phyloP scores from a whole-genome alignment of 306 rosid species.

The Casuarina glauca region DNA sequence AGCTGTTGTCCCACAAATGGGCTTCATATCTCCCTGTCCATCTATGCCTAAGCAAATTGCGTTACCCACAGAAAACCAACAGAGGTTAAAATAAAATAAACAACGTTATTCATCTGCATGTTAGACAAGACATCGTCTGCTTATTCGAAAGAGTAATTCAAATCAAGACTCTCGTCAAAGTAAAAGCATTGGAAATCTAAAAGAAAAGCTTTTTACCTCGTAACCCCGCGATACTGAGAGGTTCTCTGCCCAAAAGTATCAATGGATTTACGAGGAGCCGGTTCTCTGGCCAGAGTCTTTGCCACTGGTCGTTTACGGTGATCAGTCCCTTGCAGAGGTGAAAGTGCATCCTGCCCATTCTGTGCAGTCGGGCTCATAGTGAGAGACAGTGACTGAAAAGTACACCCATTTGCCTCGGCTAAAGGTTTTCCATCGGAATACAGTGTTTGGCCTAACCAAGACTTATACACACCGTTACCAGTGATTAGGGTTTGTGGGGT shows the following conservation, averaged over 20 bases:
- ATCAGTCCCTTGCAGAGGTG: conserved; percentile 42
- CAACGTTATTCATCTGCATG: too few species aligned
- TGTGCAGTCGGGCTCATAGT: conserved; percentile 69
- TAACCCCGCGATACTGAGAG: conserved; percentile 95
- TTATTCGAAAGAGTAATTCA: background rate
- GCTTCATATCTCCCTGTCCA: conserved; percentile 99
- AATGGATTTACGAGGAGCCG: conserved; percentile 83
- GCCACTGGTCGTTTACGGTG: conserved; percentile 57
- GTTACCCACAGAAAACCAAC: background rate
- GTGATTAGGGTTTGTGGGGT: conserved; percentile 47
- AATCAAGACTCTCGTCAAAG: background rate
- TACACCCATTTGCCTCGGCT: conserved; percentile 44
- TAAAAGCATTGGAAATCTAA: background rate
- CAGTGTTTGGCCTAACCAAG: conserved; percentile 70
- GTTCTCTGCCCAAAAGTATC: conserved; percentile 98
- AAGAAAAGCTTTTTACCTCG: conserved; percentile 49
- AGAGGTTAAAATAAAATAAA: background rate
- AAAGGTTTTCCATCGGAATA: conserved; percentile 45
- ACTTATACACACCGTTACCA: conserved; percentile 51
- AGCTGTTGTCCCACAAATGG: conserved; percentile 98
- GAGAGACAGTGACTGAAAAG: conserved; percentile 62
- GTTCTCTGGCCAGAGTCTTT: conserved; percentile 60
- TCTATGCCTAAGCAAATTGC: conserved; percentile 70
- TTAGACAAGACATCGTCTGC: too few species aligned
- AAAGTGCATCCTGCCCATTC: conserved; percentile 43